These are phyloP conservation scores for Salvia rosmarinus DNA, from an alignment of 257 asterid species.

Conservation along the genomic window DNA sequence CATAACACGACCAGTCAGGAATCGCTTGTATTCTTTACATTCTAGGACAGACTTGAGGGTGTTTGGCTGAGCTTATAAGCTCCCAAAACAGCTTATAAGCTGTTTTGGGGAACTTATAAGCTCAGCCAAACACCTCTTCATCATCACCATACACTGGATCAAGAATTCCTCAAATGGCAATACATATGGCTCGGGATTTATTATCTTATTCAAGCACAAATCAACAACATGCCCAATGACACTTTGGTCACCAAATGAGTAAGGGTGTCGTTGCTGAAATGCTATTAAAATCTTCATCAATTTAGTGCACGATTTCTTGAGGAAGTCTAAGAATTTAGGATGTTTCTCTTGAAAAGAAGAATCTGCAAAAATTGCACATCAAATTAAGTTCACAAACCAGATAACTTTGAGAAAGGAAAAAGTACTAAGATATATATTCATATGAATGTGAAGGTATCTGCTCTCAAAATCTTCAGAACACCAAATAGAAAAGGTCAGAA, in stretches of 20 bases:
- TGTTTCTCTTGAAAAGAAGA: slow-evolving; percentile 70
- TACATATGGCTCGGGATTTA: slow-evolving; percentile 76
- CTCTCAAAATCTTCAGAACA: neutral
- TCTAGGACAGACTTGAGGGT: slow-evolving; percentile 87
- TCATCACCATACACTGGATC: slow-evolving; percentile 88
- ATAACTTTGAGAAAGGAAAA: slow-evolving; percentile 11
- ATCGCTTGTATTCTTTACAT: slow-evolving; percentile 87
- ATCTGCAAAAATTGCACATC: slow-evolving; percentile 80
- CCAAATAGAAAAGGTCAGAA: neutral
- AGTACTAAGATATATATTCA: slow-evolving; percentile 10
- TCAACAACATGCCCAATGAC: slow-evolving; percentile 76
- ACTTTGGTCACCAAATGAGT: slow-evolving; percentile 88
- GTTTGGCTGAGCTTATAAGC: no score
- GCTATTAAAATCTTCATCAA: slow-evolving; percentile 80
- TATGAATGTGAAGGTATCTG: slow-evolving; percentile 14
- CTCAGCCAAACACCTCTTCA: no score
- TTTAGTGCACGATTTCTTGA: slow-evolving; percentile 79
- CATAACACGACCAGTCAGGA: slow-evolving; percentile 83
- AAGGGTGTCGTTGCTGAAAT: slow-evolving; percentile 89
- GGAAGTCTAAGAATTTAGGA: slow-evolving; percentile 75
- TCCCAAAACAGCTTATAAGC: no score
- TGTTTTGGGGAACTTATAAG: no score
- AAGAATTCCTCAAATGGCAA: slow-evolving; percentile 73
- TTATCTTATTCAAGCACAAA: slow-evolving; percentile 79
- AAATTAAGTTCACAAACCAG: slow-evolving; percentile 34